Percentiles rank a stretch among this genome's conserved stretches.
phyloP scores from a whole-genome alignment of 176 grass and related monocot genomes.

The Lolium rigidum region DNA sequence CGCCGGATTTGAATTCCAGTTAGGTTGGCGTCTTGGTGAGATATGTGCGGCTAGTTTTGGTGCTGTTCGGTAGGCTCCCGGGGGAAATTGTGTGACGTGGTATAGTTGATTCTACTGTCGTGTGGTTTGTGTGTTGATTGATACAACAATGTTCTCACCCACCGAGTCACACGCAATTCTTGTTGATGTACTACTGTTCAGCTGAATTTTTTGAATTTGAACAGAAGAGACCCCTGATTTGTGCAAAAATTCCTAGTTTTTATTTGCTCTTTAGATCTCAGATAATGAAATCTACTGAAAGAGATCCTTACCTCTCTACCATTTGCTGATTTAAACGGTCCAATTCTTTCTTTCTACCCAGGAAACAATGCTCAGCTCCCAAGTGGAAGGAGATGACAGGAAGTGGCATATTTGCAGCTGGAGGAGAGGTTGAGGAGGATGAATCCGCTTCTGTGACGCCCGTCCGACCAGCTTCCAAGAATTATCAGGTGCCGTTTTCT shows the following conservation, averaged over 20 bases:
- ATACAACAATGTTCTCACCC: constrained; percentile 20
- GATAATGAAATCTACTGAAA: too few relatives aligned
- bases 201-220: background rate
- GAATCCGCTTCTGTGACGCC: constrained; percentile 62
- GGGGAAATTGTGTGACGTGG: background rate
- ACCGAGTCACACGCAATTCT: background rate
- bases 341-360: constrained; percentile 28
- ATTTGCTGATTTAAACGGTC: background rate
- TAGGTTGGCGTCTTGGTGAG: background rate
- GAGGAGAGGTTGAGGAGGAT: constrained; percentile 57
- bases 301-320: background rate
- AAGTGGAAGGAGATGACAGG: constrained; percentile 99
- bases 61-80: background rate
- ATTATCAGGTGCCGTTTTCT: constrained; percentile 68
- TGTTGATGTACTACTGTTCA: background rate
- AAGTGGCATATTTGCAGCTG: constrained; percentile 85
- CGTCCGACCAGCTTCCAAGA: constrained; percentile 49
- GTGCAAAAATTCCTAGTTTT: background rate
- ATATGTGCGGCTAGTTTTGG: background rate
- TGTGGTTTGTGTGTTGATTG: constrained; percentile 15
- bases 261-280: too few relatives aligned
- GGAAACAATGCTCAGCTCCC: constrained; percentile 93
- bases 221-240: background rate
- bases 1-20: constrained; percentile 32
- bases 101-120: background rate